Evolutionary conservation across 2,329 filamentous ascomycete species (phyloP), one percentile per base, ranked within the genome.

Genomic region (Colletotrichum salicis): DNA sequence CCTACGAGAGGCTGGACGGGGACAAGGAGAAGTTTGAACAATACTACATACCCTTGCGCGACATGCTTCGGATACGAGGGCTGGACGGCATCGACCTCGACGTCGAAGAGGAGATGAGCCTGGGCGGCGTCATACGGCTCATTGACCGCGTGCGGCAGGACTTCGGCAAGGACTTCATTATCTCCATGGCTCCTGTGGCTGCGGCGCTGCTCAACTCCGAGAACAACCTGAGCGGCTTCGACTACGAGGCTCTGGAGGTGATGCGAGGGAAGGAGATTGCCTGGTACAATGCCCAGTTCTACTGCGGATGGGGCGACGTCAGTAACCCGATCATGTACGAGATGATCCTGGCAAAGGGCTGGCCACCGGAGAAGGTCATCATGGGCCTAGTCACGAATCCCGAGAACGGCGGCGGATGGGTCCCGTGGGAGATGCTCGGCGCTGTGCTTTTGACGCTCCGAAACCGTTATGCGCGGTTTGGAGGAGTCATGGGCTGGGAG

Each of bases 271-370:
- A 81, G 19, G 87, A 92, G 55, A 93, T 97, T 33, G 86, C 87
- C 3, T 98, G 94, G 90, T 97, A 97, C 81, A 97, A 97, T 79
- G 87, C 92, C 6, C 95, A 98, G 79, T 97, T 97, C 82, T 98
- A 98, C 86, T 96, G 93, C 78, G 94, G 94, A 1, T 98, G 94
- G 91, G 94, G 94, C 10, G 85, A 86, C 75, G 82, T 86, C 71
- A 80, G 77, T 57, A 84, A 77, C 33, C 81, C 86, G 0, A 66
- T 79, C 52, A 83, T 85, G 79, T 91, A 88, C 77, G 84, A 89
- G 67, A 75, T 80, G 61, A 85, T 90, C 63, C 75, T 90, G 10
- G 83, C 84, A 15, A 85, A 87, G 56, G 94, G 94, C 10, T 97
- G 93, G 91, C 85, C 88, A 2, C 87, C 94, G 0, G 83, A 89